These are phyloP conservation scores for Antrodiella citrinella DNA, from an alignment of 768 basidiomycete genomes.

Conservation along the genomic window DNA sequence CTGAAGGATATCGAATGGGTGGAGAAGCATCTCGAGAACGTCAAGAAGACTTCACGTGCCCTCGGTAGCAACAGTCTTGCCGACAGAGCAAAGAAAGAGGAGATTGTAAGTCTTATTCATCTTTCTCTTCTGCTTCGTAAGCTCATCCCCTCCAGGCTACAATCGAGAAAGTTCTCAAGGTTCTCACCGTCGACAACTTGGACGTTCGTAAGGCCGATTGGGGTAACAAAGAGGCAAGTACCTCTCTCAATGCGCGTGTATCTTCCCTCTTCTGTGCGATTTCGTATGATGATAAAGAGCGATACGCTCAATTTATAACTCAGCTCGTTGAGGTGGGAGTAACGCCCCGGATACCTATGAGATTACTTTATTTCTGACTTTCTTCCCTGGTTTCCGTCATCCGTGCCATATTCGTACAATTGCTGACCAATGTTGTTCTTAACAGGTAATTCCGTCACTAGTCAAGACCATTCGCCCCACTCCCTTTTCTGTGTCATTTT, in stretches of 20 bases:
- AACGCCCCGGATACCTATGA: constrained; percentile 78
- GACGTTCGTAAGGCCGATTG: constrained; percentile 92
- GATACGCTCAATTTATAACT: no score
- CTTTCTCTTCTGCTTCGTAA: background rate
- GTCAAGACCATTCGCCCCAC: no score
- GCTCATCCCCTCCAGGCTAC: constrained; percentile 45
- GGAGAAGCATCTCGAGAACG: constrained; percentile 75
- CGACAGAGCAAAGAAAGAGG: constrained; percentile 94
- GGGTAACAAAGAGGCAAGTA: constrained; percentile 90
- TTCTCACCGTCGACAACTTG: constrained; percentile 70
- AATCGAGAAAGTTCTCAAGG: constrained; percentile 78
- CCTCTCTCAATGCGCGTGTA: background rate
- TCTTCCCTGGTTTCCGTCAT: no score
- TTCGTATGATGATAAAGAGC: constrained; percentile 40
- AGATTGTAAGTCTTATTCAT: constrained; percentile 55
- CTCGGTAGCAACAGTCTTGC: constrained; percentile 74
- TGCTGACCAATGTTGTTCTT: no score
- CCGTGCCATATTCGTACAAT: no score
- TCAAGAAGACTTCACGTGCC: constrained; percentile 67
- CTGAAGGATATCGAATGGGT: constrained; percentile 99
- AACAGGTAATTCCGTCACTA: no score
- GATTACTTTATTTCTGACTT: constrained; percentile 34
- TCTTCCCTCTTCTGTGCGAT: background rate
- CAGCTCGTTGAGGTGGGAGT: constrained; percentile 96
- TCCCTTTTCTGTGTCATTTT: no score